phyloP scores from a whole-genome alignment of 352 stramenopile genomes.

The Phytophthora aleatoria region DNA sequence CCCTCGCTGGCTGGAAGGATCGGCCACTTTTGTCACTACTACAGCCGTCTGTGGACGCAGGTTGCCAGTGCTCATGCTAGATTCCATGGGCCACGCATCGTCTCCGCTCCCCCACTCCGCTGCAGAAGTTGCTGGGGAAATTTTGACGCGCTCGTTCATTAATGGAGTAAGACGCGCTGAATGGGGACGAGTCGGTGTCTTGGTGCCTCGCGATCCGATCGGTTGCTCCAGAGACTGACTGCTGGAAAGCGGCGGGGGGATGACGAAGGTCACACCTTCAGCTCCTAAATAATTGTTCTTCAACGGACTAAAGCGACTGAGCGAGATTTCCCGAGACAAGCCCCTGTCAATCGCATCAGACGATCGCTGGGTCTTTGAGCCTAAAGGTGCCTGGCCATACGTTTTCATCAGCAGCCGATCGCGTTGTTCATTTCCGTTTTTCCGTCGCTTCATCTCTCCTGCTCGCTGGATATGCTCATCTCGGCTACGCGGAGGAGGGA shows the following conservation, averaged over 20 bases:
- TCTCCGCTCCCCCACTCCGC: conserved; percentile 20
- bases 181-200: conserved; percentile 36
- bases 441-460: conserved; percentile 36
- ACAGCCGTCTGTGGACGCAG: conserved; percentile 42
- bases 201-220: conserved; percentile 22
- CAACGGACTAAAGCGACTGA: conserved; percentile 37
- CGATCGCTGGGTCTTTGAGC: conserved; percentile 29
- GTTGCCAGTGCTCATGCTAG: conserved; percentile 22
- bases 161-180: conserved; percentile 46
- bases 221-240: conserved; percentile 30
- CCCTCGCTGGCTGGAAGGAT: conserved; percentile 17
- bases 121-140: conserved; percentile 33
- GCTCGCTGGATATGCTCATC: conserved; percentile 43
- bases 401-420: conserved; percentile 55
- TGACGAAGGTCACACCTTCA: conserved; percentile 55
- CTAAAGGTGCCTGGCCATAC: conserved; percentile 42
- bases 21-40: conserved; percentile 41
- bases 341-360: conserved; percentile 19
- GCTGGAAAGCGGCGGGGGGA: conserved; percentile 51
- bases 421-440: conserved; percentile 50
- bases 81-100: conserved; percentile 24
- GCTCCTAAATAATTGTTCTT: conserved; percentile 52
- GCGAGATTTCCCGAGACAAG: conserved; percentile 17
- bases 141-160: conserved; percentile 45
- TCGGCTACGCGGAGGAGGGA: conserved; percentile 44